Base-by-base conservation (phyloP, 257 asterid species). In the Avicennia marina region DNA sequence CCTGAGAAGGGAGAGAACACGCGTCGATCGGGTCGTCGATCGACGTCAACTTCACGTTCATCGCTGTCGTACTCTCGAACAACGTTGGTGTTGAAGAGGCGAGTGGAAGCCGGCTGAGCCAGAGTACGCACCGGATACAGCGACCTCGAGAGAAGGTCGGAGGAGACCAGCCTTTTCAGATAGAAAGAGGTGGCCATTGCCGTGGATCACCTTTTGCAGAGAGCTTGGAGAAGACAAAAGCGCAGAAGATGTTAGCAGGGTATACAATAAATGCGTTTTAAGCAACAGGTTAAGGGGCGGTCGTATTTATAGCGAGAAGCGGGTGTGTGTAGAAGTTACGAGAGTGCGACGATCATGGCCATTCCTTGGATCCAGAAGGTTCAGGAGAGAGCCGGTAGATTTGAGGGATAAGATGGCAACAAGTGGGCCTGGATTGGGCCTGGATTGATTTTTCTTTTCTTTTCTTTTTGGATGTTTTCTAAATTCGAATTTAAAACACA, bases 1-100 rank as follows among this genome's bases (percentile, higher is more conserved):
- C 85, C 82, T 44, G 75, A 19, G 78, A 79, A 75, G 0, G 82
- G 86, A 1, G 74, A 73, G 67, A 73, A 70, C 9, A 64, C 61
- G 48, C 82, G 75, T n/a, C 79, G 73, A 20, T 66, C 77, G 15
- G 63, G 38, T 6, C 74, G 73, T 43, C 76, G 73, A 8, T 72
- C 80, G 13, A 57, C 56, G 41, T 72, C 82, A 0, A 40, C 26
- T 11, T 70, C 80, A 34, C 82, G 74, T 12, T 63, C 82, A 2
- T 72, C 86, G 26, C 59, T 31, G 32, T 75, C 86, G 67, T 79
- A 72, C 44, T 75, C 71, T 24, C 76, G 75, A 10, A 70, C 60
- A 34, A 80, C 86, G 44, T 70, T 72, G 2, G 74, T 66, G 65
- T 61, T 76, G 68, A 67, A 76, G 36, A 58, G 36, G 27, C 81